These are phyloP conservation scores for Parasitella parasitica DNA, from an alignment of 371 early-diverging fungal species.

Conservation along the genomic window DNA sequence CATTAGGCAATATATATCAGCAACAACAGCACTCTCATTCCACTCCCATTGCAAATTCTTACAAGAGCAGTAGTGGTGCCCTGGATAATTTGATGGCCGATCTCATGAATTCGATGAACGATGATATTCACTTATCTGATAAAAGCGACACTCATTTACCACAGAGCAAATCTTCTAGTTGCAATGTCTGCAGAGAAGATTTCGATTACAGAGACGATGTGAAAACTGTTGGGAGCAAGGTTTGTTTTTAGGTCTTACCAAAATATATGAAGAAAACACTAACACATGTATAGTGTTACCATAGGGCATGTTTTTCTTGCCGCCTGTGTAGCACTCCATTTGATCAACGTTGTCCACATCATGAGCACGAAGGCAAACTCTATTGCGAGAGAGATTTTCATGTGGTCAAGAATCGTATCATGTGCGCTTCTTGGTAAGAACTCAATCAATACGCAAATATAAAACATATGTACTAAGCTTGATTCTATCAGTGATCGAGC, in stretches of 20 bases:
- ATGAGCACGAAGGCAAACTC: constrained; percentile 62
- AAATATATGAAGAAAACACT: not conserved
- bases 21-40: constrained; percentile 13
- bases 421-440: constrained; percentile 56
- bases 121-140: constrained; percentile 17
- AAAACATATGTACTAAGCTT: not conserved
- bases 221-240: constrained; percentile 28
- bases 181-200: constrained; percentile 34
- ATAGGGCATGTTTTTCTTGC: constrained; percentile 61
- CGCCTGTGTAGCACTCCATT: constrained; percentile 64
- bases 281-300: constrained; percentile 34
- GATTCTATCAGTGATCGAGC: constrained; percentile 33
- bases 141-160: not conserved
- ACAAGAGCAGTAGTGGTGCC: constrained; percentile 25
- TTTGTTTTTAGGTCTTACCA: not conserved
- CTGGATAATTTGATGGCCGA: constrained; percentile 61
- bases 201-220: constrained; percentile 49
- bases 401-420: constrained; percentile 48
- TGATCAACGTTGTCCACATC: constrained; percentile 60
- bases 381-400: constrained; percentile 73
- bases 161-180: not conserved
- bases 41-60: not conserved
- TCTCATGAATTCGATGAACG: constrained; percentile 56
- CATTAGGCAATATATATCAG: constrained; percentile 19
- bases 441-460: not conserved